These are phyloP conservation scores for Hyaloperonospora brassicae DNA, from an alignment of 352 stramenopile species.

Conservation along the genomic window DNA sequence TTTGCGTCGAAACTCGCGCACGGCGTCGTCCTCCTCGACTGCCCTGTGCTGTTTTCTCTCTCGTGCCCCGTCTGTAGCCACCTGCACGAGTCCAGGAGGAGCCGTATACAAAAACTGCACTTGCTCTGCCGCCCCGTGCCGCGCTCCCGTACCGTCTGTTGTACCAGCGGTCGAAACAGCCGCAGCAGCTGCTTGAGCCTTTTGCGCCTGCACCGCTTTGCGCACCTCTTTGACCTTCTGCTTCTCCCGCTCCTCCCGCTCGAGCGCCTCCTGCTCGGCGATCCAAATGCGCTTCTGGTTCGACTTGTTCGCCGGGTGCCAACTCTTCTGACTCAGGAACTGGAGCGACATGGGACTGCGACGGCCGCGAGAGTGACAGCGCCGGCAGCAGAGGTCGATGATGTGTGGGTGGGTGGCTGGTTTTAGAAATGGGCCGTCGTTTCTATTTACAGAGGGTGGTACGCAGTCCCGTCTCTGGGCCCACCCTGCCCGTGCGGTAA, in stretches of 20 bases:
- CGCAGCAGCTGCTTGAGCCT: conserved; percentile 48
- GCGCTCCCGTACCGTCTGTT: conserved; percentile 43
- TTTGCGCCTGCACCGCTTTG: conserved; percentile 41
- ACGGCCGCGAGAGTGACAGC: no score
- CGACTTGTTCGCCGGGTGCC: conserved; percentile 62
- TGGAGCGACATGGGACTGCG: conserved; percentile 51
- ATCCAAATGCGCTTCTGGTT: conserved; percentile 86
- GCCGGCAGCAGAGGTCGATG: no score
- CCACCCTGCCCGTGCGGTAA: no score
- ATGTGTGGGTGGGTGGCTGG: no score
- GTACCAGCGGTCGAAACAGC: no score
- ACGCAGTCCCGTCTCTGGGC: no score
- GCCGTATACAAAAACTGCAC: conserved; percentile 72
- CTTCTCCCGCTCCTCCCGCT: conserved; percentile 37
- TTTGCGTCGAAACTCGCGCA: conserved; percentile 54
- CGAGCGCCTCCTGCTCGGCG: conserved; percentile 61
- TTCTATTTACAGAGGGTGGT: no score
- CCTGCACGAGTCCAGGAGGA: conserved; percentile 48
- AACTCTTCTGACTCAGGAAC: conserved; percentile 79
- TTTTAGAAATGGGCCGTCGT: no score
- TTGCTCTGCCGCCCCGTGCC: conserved; percentile 40
- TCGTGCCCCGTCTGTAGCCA: conserved; percentile 12
- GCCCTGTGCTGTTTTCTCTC: conserved; percentile 22
- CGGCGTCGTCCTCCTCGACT: conserved; percentile 47
- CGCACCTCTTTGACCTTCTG: conserved; percentile 66